These are phyloP conservation scores for Ascosphaera aggregata DNA, from an alignment of 2,329 filamentous ascomycete species.

Conservation along the genomic window DNA sequence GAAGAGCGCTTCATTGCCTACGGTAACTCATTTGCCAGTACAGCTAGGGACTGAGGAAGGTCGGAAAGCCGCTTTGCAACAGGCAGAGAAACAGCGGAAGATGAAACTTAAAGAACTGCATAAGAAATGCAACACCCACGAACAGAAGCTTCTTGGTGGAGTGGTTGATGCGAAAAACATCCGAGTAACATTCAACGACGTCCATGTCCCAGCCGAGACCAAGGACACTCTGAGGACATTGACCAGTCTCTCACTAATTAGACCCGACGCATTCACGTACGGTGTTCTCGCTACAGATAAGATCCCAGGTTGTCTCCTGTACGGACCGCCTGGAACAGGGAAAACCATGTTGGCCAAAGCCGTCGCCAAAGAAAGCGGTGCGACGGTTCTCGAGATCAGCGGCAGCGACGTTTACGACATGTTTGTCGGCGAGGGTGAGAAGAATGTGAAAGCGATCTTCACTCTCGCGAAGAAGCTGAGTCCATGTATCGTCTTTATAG, in stretches of 20 bases:
- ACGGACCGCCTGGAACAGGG: slow-evolving; percentile 92
- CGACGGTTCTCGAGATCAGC: slow-evolving; percentile 93
- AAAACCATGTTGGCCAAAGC: slow-evolving; percentile 96
- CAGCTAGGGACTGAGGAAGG: slow-evolving; percentile 10
- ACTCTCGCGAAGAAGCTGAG: slow-evolving; percentile 52
- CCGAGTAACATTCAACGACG: slow-evolving; percentile 65
- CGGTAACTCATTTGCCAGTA: background rate
- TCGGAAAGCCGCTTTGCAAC: slow-evolving; percentile 11
- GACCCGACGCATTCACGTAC: slow-evolving; percentile 89
- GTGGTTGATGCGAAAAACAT: slow-evolving; percentile 66
- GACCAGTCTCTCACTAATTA: slow-evolving; percentile 63
- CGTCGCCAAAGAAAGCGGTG: slow-evolving; percentile 95
- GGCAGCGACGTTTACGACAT: slow-evolving; percentile 96
- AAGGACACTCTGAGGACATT: slow-evolving; percentile 73
- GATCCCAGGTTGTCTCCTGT: slow-evolving; percentile 77
- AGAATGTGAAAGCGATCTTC: slow-evolving; percentile 97
- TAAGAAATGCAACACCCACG: slow-evolving; percentile 46
- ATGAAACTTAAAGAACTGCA: slow-evolving; percentile 25
- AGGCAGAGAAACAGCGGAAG: slow-evolving; percentile 15
- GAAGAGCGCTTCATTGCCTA: background rate
- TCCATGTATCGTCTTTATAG: slow-evolving; percentile 87
- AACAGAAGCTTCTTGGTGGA: slow-evolving; percentile 59
- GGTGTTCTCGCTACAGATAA: slow-evolving; percentile 79
- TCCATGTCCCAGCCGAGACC: slow-evolving; percentile 61
- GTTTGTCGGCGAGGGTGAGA: slow-evolving; percentile 92